Evolutionary conservation across 2,329 filamentous ascomycete species (phyloP).

Genomic region (Sporothrix globosa): DNA sequence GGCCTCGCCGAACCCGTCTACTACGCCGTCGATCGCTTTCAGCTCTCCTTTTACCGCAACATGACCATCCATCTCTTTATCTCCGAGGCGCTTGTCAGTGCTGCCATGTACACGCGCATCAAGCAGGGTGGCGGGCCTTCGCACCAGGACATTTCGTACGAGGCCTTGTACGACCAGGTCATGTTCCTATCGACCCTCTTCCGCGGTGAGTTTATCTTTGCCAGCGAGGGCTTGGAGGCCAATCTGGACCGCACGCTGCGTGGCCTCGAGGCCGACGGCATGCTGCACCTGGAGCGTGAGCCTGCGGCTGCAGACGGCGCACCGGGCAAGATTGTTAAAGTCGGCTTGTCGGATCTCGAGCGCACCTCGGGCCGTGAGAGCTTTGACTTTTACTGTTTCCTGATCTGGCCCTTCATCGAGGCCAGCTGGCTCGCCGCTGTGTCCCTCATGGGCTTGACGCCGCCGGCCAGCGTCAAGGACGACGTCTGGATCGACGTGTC

Average conservation of each 20-base stretch:
- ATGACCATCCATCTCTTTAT: constrained; percentile 99
- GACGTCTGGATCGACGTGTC: constrained; percentile 77
- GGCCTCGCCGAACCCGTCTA: constrained; percentile 88
- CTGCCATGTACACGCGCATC: constrained; percentile 84
- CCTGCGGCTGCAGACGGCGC: constrained; percentile 55
- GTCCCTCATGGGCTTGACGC: constrained; percentile 81
- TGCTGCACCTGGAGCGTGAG: constrained; percentile 69
- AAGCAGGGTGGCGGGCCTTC: constrained; percentile 87
- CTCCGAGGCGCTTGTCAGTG: constrained; percentile 85
- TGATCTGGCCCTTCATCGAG: constrained; percentile 98
- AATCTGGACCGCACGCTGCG: constrained; percentile 81
- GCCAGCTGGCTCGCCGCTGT: constrained; percentile 90
- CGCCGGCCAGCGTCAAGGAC: constrained; percentile 62
- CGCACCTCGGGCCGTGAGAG: constrained; percentile 83
- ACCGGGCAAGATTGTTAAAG: constrained; percentile 52
- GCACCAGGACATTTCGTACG: constrained; percentile 76
- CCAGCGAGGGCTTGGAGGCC: constrained; percentile 75
- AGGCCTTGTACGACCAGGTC: constrained; percentile 75
- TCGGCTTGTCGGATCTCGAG: constrained; percentile 78
- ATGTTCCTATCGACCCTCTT: constrained; percentile 91
- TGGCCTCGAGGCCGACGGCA: constrained; percentile 75
- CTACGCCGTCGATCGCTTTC: constrained; percentile 93
- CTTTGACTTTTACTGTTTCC: constrained; percentile 97
- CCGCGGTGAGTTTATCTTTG: constrained; percentile 95
- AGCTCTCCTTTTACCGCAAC: constrained; percentile 96